Evolutionary conservation across 805 yeast genomes (phyloP), one percentile per base, ranked within the genome.

Genomic region (Teunomyces pallodes): DNA sequence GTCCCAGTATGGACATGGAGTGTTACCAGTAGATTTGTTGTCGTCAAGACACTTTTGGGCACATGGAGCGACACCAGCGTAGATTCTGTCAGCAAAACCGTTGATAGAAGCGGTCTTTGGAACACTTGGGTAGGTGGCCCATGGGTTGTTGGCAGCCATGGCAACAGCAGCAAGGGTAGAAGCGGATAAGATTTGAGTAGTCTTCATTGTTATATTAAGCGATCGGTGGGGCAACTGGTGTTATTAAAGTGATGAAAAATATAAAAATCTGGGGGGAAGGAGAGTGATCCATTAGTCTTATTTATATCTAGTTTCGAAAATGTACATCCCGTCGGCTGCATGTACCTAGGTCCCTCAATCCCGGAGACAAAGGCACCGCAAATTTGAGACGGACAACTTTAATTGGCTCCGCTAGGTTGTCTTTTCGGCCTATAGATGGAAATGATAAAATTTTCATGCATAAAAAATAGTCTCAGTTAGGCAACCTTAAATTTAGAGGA

Each of bases 1-100:
- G 54, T 75, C 80, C 79, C 79, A 75, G 58, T 75, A 74, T 41
- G 81, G 81, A 53, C 81, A 76, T 17, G 80, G 80, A 5, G 81
- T 76, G 45, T 68, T 73, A 31, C 64, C 60, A 9, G 71, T 65
- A 26, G 62, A 55, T 24, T 30, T 31, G 13, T 31, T 32, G 40
- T 55, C 50, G 42, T 69, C 57, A 24, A 70, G 76, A 60, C 80
- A 76, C 4, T 60, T 52, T 46, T 60, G 50, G 33, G 80, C 81
- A 60, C 80, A 76, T 1, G 55, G 42, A 27, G 81, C 80, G 27
- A 75, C 58, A 5, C 53, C 46, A 26, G 53, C 56, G 48, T 62
- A 65, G 45, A 76, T 67, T 8, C 74, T 74, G 56, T 76, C 80
- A 16, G 80, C 79, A 48, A 76, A 76, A 0, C 81, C 81, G 51